phyloP scores from a whole-genome alignment of 129 eudicot species.

The Escallonia herrerae region DNA sequence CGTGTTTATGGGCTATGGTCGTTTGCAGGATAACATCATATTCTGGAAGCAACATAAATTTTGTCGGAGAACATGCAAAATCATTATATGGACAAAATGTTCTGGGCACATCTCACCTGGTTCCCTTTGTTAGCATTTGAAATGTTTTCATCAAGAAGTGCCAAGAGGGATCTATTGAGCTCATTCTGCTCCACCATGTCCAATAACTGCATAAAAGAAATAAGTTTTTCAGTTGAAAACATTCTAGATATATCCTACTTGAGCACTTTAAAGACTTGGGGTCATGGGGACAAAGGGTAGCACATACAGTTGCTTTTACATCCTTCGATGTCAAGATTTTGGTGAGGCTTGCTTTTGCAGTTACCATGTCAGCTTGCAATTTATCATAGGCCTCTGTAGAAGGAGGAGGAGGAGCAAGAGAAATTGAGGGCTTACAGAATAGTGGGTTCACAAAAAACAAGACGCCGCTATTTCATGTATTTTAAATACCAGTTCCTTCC shows the following conservation, averaged over 20 bases:
- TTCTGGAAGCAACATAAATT: too few relatives aligned
- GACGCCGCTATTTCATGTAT: neutral
- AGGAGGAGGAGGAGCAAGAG: neutral
- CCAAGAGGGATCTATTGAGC: conserved; percentile 68
- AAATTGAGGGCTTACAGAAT: too few relatives aligned
- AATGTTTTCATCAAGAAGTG: conserved; percentile 94
- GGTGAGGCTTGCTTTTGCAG: conserved; percentile 60
- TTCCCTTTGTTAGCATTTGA: conserved; percentile 59
- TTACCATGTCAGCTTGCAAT: conserved; percentile 66
- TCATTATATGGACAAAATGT: neutral
- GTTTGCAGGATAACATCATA: neutral
- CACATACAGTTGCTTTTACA: conserved; percentile 75
- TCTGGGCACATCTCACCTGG: conserved; percentile 43
- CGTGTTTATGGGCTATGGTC: neutral
- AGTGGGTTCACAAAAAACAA: too few relatives aligned
- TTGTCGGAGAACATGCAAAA: neutral
- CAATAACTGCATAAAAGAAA: conserved; percentile 43
- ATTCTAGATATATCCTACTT: too few relatives aligned
- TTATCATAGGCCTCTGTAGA: conserved; percentile 92
- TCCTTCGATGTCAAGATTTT: conserved; percentile 75
- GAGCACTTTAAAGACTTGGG: too few relatives aligned
- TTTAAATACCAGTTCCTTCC: conserved; percentile 66
- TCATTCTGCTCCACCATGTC: conserved; percentile 88
- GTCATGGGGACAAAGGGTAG: neutral
- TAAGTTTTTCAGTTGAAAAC: neutral